These are phyloP conservation scores for Xanthoparmelia taractica DNA, from an alignment of 495 filamentous ascomycete genomes.

Conservation along the genomic window DNA sequence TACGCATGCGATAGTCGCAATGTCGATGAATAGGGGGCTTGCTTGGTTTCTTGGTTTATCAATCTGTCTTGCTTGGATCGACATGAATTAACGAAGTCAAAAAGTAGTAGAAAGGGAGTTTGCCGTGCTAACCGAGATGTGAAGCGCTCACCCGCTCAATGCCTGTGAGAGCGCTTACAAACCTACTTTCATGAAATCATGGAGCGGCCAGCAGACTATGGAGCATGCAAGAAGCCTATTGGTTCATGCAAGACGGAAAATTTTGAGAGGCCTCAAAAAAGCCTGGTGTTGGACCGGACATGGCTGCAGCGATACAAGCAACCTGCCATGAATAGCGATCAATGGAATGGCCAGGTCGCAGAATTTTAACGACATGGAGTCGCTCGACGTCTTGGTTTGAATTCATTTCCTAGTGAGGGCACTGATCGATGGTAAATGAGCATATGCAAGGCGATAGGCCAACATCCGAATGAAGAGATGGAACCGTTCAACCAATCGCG, in stretches of 20 bases:
- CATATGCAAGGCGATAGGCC: neutral
- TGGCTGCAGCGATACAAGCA: neutral
- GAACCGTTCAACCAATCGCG: neutral
- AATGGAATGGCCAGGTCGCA: neutral
- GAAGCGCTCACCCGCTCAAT: neutral
- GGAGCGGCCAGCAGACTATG: neutral
- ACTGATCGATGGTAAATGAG: neutral
- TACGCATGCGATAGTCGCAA: neutral
- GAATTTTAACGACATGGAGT: too few species aligned
- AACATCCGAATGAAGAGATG: neutral
- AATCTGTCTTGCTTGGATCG: neutral
- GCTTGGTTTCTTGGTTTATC: neutral
- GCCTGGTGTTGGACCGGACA: neutral
- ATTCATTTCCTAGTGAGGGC: neutral
- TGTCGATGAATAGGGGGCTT: neutral
- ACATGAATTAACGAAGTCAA: neutral
- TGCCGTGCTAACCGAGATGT: neutral
- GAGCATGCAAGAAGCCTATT: neutral
- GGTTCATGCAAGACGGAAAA: neutral
- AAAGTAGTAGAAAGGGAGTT: neutral
- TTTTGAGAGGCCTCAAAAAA: neutral
- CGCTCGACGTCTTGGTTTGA: too few species aligned
- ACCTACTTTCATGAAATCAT: too few species aligned
- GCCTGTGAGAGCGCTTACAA: neutral
- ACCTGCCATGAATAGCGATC: neutral